Conservation (phyloP, 228 moss, liverwort and hornwort genomes). For the Sphagnum magellanicum region DNA sequence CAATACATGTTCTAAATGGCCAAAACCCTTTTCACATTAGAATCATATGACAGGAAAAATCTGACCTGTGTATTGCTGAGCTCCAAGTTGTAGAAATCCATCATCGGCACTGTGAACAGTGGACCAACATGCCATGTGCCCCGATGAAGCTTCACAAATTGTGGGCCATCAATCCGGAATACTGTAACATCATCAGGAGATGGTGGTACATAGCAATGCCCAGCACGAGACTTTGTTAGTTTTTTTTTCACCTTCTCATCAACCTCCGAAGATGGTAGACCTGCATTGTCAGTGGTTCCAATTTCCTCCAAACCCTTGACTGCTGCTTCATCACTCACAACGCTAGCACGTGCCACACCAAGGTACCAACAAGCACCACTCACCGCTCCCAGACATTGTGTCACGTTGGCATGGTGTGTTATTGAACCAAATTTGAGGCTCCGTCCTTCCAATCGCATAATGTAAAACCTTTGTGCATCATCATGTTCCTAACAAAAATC, state of each 20-base stretch:
- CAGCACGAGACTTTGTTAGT: conserved; percentile 19
- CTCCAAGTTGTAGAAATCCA: conserved; percentile 96
- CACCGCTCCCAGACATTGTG: conserved; percentile 82
- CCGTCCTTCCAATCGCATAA: conserved; percentile 52
- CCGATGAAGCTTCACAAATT: conserved; percentile 56
- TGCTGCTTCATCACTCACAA: conserved; percentile 7
- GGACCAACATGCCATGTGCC: conserved; percentile 99
- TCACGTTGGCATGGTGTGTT: conserved; percentile 75
- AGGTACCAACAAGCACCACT: conserved; percentile 61
- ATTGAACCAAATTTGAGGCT: conserved; percentile 39
- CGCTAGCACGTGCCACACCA: conserved; percentile 51
- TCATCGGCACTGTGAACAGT: conserved; percentile 43
- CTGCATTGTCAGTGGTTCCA: neutral
- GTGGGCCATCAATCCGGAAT: conserved; percentile 66
- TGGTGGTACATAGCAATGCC: conserved; percentile 47
- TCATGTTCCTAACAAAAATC: neutral
- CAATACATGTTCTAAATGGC: no score
- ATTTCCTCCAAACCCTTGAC: neutral
- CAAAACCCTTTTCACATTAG: neutral
- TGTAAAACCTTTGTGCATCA: conserved; percentile 52
- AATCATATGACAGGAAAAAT: neutral
- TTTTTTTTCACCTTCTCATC: conserved; percentile 1
- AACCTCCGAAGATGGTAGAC: neutral
- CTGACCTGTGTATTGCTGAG: conserved; percentile 83
- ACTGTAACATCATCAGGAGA: conserved; percentile 52